These are phyloP conservation scores for Sicyos baderoa DNA, from an alignment of 306 rosid species.

Conservation along the genomic window DNA sequence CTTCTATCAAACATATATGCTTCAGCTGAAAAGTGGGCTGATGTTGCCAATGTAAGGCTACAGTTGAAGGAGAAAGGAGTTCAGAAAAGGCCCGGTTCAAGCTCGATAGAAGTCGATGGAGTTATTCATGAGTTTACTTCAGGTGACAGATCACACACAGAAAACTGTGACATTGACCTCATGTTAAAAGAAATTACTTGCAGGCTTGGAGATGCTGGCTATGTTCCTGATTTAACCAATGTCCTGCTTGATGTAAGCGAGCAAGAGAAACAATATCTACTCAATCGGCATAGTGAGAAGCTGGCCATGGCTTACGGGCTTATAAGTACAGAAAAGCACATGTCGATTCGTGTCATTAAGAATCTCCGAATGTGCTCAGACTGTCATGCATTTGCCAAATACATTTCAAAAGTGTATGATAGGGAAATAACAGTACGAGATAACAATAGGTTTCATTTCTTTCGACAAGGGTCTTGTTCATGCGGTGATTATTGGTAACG, in stretches of 20 bases:
- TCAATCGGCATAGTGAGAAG: conserved; percentile 67
- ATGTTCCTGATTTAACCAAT: conserved; percentile 64
- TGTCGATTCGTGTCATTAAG: conserved; percentile 57
- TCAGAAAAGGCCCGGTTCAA: conserved; percentile 55
- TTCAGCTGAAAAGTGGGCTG: conserved; percentile 65
- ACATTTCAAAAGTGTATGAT: conserved; percentile 42
- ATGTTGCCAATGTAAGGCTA: conserved; percentile 74
- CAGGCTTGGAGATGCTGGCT: conserved; percentile 49
- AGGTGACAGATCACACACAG: conserved; percentile 47
- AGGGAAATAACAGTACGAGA: conserved; percentile 62
- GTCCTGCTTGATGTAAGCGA: conserved; percentile 65
- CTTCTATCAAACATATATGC: conserved; percentile 69
- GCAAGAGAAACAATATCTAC: conserved; percentile 51
- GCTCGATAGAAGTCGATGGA: conserved; percentile 53
- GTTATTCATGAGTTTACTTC: conserved; percentile 62
- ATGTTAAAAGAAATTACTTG: conserved; percentile 55
- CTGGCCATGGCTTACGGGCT: conserved; percentile 70
- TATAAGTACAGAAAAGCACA: conserved; percentile 34
- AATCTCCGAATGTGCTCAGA: conserved; percentile 73
- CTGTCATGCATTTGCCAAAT: conserved; percentile 65
- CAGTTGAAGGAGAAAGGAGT: conserved; percentile 54
- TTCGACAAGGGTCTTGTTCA: conserved; percentile 54
- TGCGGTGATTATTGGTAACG: conserved; percentile 64
- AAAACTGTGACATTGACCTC: conserved; percentile 28
- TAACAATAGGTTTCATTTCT: conserved; percentile 58